Base-by-base conservation (phyloP, 1,139 yeast species). In the Candida tropicalis region DNA sequence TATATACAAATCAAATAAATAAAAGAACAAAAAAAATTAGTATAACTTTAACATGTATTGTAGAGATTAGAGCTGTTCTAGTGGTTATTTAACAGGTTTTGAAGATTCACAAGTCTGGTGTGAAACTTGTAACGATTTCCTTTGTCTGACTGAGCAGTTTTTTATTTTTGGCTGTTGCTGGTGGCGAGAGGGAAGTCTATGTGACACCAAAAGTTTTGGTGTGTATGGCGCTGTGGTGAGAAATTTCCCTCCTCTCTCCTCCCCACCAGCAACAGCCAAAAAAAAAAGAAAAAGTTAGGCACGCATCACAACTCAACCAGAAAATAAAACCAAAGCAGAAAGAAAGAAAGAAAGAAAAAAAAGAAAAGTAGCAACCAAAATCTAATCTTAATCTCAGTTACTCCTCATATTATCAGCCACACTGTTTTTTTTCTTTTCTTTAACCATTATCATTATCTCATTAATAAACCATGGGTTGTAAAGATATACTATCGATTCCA, bases 401-500 rank as follows among this genome's bases (percentile, higher is more conserved):
- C n/a, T 12, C 9, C 13, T 11, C 26, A 17, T 13, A 6, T 17
- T 26, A 24, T n/a, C 29, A 15, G 13, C 38, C 25, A 20, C 15
- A 33, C 26, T 13, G n/a, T n/a, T n/a, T n/a, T n/a, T n/a, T n/a
- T n/a, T n/a, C n/a, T n/a, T n/a, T n/a, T n/a, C n/a, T n/a, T n/a
- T n/a, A n/a, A n/a, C n/a, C n/a, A n/a, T n/a, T 9, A 23, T n/a
- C 20, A 34, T 13, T 15, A 22, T 9, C 4, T 11, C n/a, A 6
- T 12, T 7, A 3, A 12, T 27, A 5, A 20, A 28, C 11, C 7
- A 43, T 43, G 46, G 43, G 40, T 3, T 43, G 41, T 27, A 17
- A 12, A 31, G 42, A 40, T 28, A 29, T 42, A 29, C 18, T 42
- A 32, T 13, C 48, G 8, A 23, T 42, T 12, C 46, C 47, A 15